A percentile compares a stretch with the other conserved stretches of the same genome.
These are phyloP conservation scores for Austroboletus olivaceoglutinosus DNA, from an alignment of 1,284 basidiomycete species.

Conservation along the genomic window DNA sequence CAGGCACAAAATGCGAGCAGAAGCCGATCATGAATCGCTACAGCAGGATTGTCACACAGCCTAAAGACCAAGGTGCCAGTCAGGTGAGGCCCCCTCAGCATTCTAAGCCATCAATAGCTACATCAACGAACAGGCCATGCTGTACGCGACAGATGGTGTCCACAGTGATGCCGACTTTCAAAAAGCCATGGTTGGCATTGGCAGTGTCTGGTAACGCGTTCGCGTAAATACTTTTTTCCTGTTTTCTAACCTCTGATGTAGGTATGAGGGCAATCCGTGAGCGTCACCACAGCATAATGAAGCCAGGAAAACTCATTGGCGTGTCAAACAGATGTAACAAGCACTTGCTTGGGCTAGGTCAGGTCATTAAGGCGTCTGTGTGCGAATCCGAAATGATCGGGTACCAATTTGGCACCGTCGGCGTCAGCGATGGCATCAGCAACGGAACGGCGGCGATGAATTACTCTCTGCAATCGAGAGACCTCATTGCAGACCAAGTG, in stretches of 20 bases:
- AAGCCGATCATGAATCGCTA: constrained; percentile 76
- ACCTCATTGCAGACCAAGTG: constrained; percentile 95
- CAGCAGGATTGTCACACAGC: constrained; percentile 80
- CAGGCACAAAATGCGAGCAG: constrained; percentile 42
- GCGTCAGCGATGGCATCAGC: constrained; percentile 96
- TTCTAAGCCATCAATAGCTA: not conserved
- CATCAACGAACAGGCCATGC: constrained; percentile 71
- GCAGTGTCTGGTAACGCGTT: constrained; percentile 81
- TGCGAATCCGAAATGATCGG: constrained; percentile 76
- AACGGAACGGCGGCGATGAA: constrained; percentile 95
- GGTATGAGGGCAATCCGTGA: constrained; percentile 90
- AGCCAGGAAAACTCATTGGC: constrained; percentile 4
- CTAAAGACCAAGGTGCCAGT: constrained; percentile 91
- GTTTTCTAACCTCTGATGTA: constrained; percentile 30
- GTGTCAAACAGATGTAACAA: constrained; percentile 73
- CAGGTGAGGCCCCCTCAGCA: constrained; percentile 54
- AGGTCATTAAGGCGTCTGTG: constrained; percentile 82
- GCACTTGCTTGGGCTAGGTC: constrained; percentile 87
- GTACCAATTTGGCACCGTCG: constrained; percentile 97
- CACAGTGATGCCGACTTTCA: constrained; percentile 76
- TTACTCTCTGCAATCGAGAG: constrained; percentile 93
- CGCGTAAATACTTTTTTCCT: constrained; percentile 2
- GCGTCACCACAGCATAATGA: constrained; percentile 26
- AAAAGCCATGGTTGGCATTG: constrained; percentile 95
- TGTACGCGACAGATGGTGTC: constrained; percentile 93